Base-by-base conservation (phyloP, 2,329 filamentous ascomycete species). In the Arthrobotrys entomopaga region DNA sequence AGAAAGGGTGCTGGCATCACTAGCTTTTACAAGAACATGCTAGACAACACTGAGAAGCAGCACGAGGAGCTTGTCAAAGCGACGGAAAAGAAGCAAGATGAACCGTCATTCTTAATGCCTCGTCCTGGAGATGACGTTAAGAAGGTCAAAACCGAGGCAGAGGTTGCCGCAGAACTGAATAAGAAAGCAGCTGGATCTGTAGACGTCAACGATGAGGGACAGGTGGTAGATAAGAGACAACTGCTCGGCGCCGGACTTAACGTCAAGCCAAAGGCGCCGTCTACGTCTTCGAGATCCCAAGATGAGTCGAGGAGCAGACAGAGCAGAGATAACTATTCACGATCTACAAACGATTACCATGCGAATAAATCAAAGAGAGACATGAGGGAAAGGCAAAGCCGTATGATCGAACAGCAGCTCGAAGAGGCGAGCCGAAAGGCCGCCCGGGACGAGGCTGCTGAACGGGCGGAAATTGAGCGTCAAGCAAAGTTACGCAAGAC, bases 211-310 rank as follows among this genome's bases (percentile, higher is more conserved):
- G 91, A 95, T 75, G 91, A 95, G 43, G 91, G 91, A 0, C 88
- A 93, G 79, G 89, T 95, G 1, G 89, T 92, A 24, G 91, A 96
- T 80, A 94, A 93, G 83, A 85, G 91, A n/a, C 89, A 95, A 80
- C 83, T 95, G 7, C 85, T 96, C 5, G 86, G 84, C 53, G 90
- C 91, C 5, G 91, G 91, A 24, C 84, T 96, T 59, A 96, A 96
- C 78, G 82, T 95, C 16, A 85, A 86, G 57, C 83, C 86, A 0
- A 89, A 87, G 80, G 88, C 89, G 77, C 88, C 88, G 80, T 79
- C 80, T 8, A 82, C 85, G 65, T 80, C 81, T 15, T 77, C 80
- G 54, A 78, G 79, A 57, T 79, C 82, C 34, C 66, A 80, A 20
- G 77, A 79, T 15, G 66, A 71, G n/a, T 53, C 43, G 22, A 54